Percentiles rank a stretch among this genome's conserved stretches.
Evolutionary conservation across 2,329 filamentous ascomycete species (phyloP).

Genomic region (Talaromyces albobiverticillius): DNA sequence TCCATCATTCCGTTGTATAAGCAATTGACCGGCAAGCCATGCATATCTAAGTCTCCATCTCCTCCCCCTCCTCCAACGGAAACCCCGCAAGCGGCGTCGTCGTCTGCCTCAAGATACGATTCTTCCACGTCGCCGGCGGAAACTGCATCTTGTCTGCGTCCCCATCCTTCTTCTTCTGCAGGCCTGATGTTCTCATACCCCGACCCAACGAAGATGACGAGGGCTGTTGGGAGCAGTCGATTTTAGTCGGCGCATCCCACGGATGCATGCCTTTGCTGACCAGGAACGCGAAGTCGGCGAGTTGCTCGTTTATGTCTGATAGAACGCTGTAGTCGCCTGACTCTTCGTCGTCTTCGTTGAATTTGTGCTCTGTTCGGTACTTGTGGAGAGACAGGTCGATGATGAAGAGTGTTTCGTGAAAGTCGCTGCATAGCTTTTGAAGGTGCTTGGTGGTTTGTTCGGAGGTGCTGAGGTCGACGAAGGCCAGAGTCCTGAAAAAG

Average conservation of each 20-base stretch:
- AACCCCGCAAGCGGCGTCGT: background rate
- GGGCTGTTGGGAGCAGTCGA: too few relatives aligned
- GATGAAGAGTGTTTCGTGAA: conserved; percentile 7
- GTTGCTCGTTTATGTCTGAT: conserved; percentile 5
- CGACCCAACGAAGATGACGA: too few relatives aligned
- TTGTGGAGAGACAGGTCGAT: conserved; percentile 1
- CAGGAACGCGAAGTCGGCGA: conserved; percentile 10
- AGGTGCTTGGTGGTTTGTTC: background rate
- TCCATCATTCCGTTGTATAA: too few relatives aligned
- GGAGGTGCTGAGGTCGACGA: background rate
- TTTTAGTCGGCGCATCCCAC: background rate
- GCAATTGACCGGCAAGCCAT: too few relatives aligned
- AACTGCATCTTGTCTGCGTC: background rate
- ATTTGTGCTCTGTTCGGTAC: background rate
- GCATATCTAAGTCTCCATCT: too few relatives aligned
- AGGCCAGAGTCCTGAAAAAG: conserved; percentile 1
- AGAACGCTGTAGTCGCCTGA: background rate
- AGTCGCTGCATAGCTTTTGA: background rate
- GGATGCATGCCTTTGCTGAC: background rate
- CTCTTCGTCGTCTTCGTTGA: background rate
- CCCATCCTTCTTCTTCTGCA: too few relatives aligned
- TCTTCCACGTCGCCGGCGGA: background rate
- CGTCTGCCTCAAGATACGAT: background rate
- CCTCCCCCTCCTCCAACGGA: background rate
- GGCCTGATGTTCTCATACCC: too few relatives aligned